Evolutionary conservation across 768 basidiomycete genomes (phyloP).

Genomic region (Termitomyces sp.): DNA sequence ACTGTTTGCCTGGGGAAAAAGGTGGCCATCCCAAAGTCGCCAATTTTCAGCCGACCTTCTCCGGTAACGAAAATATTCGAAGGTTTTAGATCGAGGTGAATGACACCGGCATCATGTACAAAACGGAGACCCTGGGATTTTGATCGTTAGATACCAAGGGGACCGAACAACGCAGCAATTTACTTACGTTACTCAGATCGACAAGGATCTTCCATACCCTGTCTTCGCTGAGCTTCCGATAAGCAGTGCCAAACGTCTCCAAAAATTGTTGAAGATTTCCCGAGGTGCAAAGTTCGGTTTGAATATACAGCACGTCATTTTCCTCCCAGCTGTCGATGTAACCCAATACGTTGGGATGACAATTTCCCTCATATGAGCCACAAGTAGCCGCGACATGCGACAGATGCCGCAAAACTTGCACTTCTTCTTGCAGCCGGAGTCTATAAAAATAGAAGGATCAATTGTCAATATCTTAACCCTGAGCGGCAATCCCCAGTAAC

Average conservation of each 20-base stretch:
- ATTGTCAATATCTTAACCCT: conserved; percentile 16
- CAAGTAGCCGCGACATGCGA: conserved; percentile 25
- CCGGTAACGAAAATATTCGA: conserved; percentile 91
- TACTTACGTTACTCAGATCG: conserved; percentile 82
- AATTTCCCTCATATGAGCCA: conserved; percentile 28
- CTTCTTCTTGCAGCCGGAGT: conserved; percentile 88
- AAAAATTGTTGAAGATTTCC: conserved; percentile 91
- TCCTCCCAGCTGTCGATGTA: conserved; percentile 98
- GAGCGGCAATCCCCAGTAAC: conserved; percentile 19
- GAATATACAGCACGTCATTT: conserved; percentile 80
- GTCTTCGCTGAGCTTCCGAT: conserved; percentile 84
- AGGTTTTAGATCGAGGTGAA: conserved; percentile 96
- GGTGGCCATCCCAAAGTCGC: conserved; percentile 99
- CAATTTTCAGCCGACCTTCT: conserved; percentile 89
- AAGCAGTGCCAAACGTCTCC: conserved; percentile 82
- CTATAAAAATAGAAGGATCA: conserved; percentile 31
- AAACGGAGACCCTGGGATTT: conserved; percentile 70
- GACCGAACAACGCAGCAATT: conserved; percentile 21
- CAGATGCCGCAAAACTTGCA: conserved; percentile 83
- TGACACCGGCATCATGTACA: conserved; percentile 82
- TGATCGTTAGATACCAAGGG: conserved; percentile 20
- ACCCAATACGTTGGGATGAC: conserved; percentile 78
- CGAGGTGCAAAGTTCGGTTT: conserved; percentile 89
- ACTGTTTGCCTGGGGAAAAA: conserved; percentile 65
- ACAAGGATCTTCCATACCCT: conserved; percentile 94